Evolutionary conservation across 192 early-diverging fungal genomes (phyloP).

Genomic region (Gaertneriomyces sp.): DNA sequence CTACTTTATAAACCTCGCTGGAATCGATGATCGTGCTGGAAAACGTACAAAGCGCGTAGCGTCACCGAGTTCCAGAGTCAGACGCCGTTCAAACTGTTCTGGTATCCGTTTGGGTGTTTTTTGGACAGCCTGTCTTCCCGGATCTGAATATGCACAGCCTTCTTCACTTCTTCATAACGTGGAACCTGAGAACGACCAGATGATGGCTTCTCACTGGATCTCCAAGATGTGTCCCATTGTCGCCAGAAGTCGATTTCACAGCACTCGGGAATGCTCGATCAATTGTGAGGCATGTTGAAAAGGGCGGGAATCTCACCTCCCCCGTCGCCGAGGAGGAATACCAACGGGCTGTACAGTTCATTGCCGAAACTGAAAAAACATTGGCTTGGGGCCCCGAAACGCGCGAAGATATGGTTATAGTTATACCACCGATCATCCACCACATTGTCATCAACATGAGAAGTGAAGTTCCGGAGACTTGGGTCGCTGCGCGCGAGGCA

Average conservation of each 20-base stretch:
- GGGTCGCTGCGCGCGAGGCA: constrained; percentile 13
- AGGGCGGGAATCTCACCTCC: background rate
- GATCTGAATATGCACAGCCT: background rate
- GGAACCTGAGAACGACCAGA: constrained; percentile 8
- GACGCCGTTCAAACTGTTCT: too few relatives aligned
- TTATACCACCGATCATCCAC: constrained; percentile 41
- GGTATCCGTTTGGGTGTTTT: too few relatives aligned
- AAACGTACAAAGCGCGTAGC: too few relatives aligned
- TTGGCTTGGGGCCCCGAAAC: constrained; percentile 22
- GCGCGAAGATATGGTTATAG: constrained; percentile 5
- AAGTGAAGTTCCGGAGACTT: constrained; percentile 18
- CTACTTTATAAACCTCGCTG: too few relatives aligned
- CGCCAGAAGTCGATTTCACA: constrained; percentile 8
- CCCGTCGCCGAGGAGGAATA: background rate
- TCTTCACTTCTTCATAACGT: constrained; percentile 23
- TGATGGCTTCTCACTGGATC: constrained; percentile 22
- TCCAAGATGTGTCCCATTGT: constrained; percentile 6
- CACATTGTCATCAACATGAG: constrained; percentile 27
- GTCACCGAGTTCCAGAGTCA: too few relatives aligned
- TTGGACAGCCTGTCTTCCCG: too few relatives aligned
- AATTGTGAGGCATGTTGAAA: too few relatives aligned
- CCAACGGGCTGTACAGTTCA: background rate
- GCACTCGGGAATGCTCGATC: constrained; percentile 1
- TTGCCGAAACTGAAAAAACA: background rate
- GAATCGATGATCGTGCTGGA: too few relatives aligned